Evolutionary conservation across 2,329 filamentous ascomycete species (phyloP), one percentile per base, ranked within the genome.

Genomic region (Fusarium sp.): DNA sequence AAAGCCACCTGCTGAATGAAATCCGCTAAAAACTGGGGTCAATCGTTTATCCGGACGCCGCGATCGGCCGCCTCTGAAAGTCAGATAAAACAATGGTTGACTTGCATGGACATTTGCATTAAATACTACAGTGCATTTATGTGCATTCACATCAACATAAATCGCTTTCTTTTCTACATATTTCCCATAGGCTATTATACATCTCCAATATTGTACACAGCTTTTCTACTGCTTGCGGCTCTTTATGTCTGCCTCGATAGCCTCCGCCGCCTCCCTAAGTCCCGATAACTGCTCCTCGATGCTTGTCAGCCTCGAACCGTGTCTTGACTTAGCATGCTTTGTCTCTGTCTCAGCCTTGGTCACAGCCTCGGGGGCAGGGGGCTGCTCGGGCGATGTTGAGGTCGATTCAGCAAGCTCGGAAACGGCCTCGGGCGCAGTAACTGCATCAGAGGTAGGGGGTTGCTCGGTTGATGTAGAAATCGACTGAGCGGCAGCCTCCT

Each of bases 121-220:
- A 11, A 26, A 26, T 11, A n/a, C 22, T 31, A 36, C 35, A 36
- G 36, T 63, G 46, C 32, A 45, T 48, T 61, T 48, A 25, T 40
- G 52, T 53, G 48, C 61, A 35, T 57, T 57, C 40, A 59, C 58
- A 59, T 46, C 48, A 61, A n/a, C 43, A 46, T 61, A 57, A 53
- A 68, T 54, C 51, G 52, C 44, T 61, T 19, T 38, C 49, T 39
- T 43, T 55, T 41, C 31, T 61, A 57, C 59, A 57, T 60, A 38
- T 54, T 51, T 55, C 55, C 53, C 56, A 42, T 51, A 49, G 29
- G 55, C 56, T 66, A 67, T 68, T 66, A 63, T 67, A 61, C 59
- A 61, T 61, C 35, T 54, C 46, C 40, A 55, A 62, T 68, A 70
- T 69, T 66, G 64, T 67, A 72, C 68, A 68, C 45, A 53, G 53